A percentile compares a stretch with the other conserved stretches of the same genome.
Evolutionary conservation across 148 eudicot species (phyloP).

Genomic region (Rhododendron griersonianum): DNA sequence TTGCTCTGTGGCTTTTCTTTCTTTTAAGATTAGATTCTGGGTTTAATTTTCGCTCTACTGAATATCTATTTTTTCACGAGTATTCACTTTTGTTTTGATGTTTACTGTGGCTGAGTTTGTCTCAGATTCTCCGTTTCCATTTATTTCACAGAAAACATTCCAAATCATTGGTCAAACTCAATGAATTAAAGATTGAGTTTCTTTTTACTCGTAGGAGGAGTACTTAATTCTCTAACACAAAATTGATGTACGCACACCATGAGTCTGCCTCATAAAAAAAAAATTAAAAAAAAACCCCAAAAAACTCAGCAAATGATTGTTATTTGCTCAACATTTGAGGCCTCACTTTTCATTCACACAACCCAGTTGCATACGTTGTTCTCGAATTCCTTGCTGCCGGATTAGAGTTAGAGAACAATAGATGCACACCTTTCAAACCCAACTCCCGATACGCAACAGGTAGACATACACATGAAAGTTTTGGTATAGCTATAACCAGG

Average conservation of each 20-base stretch:
- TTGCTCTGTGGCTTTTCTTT: background rate
- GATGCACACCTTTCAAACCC: background rate
- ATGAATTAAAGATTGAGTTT: background rate
- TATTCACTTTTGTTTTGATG: background rate
- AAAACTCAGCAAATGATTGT: background rate
- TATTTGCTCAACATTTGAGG: background rate
- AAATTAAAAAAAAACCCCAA: too few species aligned
- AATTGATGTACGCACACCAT: background rate
- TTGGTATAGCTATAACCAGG: background rate
- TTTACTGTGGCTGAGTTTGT: background rate
- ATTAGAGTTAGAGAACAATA: background rate
- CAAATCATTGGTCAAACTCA: background rate
- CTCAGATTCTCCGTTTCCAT: background rate
- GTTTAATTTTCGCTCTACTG: background rate
- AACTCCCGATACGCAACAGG: background rate
- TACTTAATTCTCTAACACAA: background rate
- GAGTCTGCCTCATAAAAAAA: background rate
- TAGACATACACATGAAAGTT: background rate
- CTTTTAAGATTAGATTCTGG: background rate
- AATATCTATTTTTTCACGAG: background rate
- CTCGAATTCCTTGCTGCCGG: background rate
- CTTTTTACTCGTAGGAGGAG: background rate
- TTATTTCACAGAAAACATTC: background rate
- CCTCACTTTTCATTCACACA: background rate
- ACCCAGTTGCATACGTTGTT: background rate